Base-by-base conservation (phyloP, 2,329 filamentous ascomycete species). In the Aschersonia sp. region DNA sequence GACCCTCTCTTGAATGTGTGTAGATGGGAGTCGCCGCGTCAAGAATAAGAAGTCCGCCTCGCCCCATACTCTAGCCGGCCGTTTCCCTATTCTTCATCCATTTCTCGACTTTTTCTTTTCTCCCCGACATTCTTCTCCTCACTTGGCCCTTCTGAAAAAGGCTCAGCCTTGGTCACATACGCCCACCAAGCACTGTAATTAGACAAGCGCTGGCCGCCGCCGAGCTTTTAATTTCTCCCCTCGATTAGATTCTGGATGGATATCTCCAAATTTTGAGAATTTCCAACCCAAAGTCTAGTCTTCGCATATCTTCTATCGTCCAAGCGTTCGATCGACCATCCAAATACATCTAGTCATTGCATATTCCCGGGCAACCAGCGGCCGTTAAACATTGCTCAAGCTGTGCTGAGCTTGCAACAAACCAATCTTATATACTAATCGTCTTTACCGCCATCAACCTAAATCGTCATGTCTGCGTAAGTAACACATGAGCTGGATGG, bases 21-120 rank as follows among this genome's bases (percentile, higher is more conserved):
- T 22, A 2, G 3, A 22, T 22, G 22, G 22, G 22, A 22, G 22
- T 22, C 33, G 37, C 42, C 22, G 40, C n/a, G 44, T 41, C 49
- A 51, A 57, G 53, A 43, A 60, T 58, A 60, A 60, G 58, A 59
- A 60, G 53, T 54, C 46, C 50, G 41, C 46, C 43, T 58, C 52
- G 55, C 56, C 59, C 54, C 52, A 47, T 53, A 54, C 53, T 50
- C 50, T 10, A 31, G 53, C 54, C 54, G 55, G 55, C 56, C 56
- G 10, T 52, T 52, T 43, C 53, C 52, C 51, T 56, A 49, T 43
- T 54, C 54, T 55, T 54, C 52, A 53, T 53, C 54, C 54, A 51
- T 52, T 53, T 51, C 43, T 45, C 45, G 44, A 43, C 46, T 47
- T 49, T 46, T 44, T 32, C 39, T 48, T 47, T 41, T 47, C 41